Percentiles rank a stretch among this genome's conserved stretches.
These are phyloP conservation scores for Ichthyophthirius multifiliis DNA, from an alignment of 169 alveolate genomes.

Conservation along the genomic window DNA sequence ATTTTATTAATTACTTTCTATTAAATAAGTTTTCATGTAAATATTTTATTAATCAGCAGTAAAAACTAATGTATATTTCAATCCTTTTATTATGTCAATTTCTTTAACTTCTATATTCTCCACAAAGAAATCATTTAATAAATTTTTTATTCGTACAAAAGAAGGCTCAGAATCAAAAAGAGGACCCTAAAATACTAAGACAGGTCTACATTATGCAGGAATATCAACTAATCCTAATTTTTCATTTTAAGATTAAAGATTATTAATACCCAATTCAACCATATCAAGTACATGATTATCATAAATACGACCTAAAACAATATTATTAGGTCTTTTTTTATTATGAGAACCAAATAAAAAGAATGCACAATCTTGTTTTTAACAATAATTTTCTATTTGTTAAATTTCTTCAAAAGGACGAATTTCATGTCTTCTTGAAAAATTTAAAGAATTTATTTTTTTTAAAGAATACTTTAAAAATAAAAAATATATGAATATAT, in stretches of 20 bases:
- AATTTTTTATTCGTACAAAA: conserved; percentile 58
- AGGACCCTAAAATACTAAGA: conserved; percentile 70
- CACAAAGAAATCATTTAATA: conserved; percentile 41
- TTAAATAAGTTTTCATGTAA: conserved; percentile 48
- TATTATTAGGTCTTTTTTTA: conserved; percentile 73
- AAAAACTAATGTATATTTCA: conserved; percentile 57
- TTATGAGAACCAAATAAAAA: conserved; percentile 42
- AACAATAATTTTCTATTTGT: conserved; percentile 54
- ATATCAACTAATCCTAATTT: conserved; percentile 34
- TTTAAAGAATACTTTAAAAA: conserved; percentile 29
- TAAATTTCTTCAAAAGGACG: conserved; percentile 55
- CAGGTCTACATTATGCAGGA: conserved; percentile 58
- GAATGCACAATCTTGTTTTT: conserved; percentile 52
- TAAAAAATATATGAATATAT: neutral
- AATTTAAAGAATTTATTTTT: conserved; percentile 13
- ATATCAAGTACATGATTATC: conserved; percentile 62
- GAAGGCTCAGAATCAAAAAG: conserved; percentile 60
- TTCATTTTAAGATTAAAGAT: conserved; percentile 48
- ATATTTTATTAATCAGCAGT: conserved; percentile 54
- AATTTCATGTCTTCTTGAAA: conserved; percentile 50
- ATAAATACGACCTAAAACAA: conserved; percentile 64
- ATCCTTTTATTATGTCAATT: conserved; percentile 46
- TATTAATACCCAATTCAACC: conserved; percentile 65
- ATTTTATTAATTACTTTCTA: conserved; percentile 17
- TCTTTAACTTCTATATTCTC: conserved; percentile 41